Evolutionary conservation across 306 rosid species (phyloP), one percentile per base, ranked within the genome.

Genomic region (Cicer judaicum): DNA sequence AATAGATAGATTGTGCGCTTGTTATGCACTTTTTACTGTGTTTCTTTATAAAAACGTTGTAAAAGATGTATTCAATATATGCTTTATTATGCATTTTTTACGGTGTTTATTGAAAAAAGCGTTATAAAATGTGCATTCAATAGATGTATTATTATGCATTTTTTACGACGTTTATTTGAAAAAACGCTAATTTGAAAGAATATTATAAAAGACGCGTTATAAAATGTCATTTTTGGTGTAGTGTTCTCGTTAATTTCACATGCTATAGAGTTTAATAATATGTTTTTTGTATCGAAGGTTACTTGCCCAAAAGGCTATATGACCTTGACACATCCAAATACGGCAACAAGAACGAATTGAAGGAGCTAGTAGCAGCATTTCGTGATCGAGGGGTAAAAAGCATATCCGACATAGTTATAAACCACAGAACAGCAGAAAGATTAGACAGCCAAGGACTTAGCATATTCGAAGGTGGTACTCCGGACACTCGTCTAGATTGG

Each of bases 391-490:
- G 93, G 77, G 88, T 91, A 43, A 87, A 91, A 68, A 70, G 63
- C 42, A 0, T 91, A 1, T 83, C 96, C 0, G 93, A 92, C 78
- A 88, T 92, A 14, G 95, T 91, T 41, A 89, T 92, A 64, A 88
- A 89, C 82, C 97, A 91, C 72, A 85, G 90, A 84, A 80, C 87
- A 12, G 88, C 96, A 2, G 93, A 89, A 88, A 82, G 73, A 48
- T 7, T 78, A 12, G 97, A 89, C 49, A 70, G 50, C 43, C 84
- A 78, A 68, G 91, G 93, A 74, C 80, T 80, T 54, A 75, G 84
- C 87, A 78, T 91, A 64, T 89, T 91, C 71, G 93, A 91, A 80
- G 95, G 97, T 53, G 97, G 95, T 14, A 91, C 93, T 10, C 74
- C 88, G 0, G 93, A 91, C 60, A 49, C 1, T 14, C 88, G 85